Evolutionary conservation across 140 eudicot genomes (phyloP).

Genomic region (Flaveria floridana): DNA sequence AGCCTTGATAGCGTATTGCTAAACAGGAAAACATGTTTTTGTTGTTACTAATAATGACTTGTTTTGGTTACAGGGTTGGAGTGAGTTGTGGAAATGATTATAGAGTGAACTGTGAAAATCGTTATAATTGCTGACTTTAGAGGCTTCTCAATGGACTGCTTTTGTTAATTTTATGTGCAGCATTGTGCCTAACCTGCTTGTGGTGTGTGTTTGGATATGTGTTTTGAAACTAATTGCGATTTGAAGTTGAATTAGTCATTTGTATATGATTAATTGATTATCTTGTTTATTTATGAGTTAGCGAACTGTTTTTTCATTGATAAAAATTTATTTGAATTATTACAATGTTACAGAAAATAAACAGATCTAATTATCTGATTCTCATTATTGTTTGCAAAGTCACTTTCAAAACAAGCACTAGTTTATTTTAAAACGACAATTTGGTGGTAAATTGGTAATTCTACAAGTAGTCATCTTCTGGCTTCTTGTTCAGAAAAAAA

Average conservation of each 20-base stretch:
- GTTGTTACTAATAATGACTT: constrained; percentile 12
- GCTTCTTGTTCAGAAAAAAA: background rate
- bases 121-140: constrained; percentile 22
- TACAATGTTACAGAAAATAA: constrained; percentile 7
- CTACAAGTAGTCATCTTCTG: background rate
- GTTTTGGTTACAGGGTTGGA: constrained; percentile 10
- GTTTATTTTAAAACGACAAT: background rate
- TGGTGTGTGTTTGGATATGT: constrained; percentile 4
- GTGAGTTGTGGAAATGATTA: constrained; percentile 27
- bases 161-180: background rate
- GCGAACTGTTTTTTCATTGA: background rate
- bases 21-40: constrained; percentile 4
- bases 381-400: background rate
- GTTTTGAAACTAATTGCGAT: constrained; percentile 6
- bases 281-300: background rate
- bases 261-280: background rate
- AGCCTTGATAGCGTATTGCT: constrained; percentile 40
- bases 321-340: background rate
- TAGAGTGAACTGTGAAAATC: constrained; percentile 33
- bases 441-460: background rate
- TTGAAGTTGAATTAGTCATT: background rate
- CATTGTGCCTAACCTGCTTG: background rate
- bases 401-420: background rate
- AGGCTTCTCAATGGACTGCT: constrained; percentile 24
- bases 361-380: background rate